A percentile compares a stretch with the other conserved stretches of the same genome.
Conservation (phyloP, 2,329 filamentous ascomycete species). For the Cercospora janseana region DNA sequence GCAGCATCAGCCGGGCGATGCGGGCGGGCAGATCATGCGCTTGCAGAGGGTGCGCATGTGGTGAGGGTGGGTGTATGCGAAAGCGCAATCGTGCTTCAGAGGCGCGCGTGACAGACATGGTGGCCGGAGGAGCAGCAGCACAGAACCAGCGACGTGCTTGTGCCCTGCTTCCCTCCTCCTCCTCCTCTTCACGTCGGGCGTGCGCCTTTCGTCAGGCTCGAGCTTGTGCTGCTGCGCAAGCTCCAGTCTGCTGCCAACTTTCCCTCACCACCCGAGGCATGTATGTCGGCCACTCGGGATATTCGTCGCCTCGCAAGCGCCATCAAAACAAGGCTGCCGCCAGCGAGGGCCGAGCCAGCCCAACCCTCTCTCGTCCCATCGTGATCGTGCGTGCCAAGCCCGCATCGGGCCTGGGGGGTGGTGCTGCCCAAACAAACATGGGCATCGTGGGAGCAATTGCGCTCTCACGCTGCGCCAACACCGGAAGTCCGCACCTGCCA, state of each 20-base stretch:
- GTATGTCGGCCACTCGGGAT: background rate
- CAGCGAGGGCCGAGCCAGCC: background rate
- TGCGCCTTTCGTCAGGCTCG: background rate
- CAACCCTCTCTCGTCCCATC: constrained; percentile 3
- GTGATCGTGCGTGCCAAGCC: constrained; percentile 4
- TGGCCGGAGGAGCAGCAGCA: background rate
- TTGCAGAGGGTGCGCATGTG: too few relatives aligned
- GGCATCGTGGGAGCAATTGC: too few relatives aligned
- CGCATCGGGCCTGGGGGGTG: background rate
- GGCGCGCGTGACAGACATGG: background rate
- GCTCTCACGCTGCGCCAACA: background rate
- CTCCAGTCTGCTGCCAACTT: too few relatives aligned
- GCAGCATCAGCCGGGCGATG: too few relatives aligned
- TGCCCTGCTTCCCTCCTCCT: background rate
- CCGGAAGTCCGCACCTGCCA: background rate
- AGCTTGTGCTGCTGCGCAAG: background rate
- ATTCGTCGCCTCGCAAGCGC: background rate
- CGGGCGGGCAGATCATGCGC: too few relatives aligned
- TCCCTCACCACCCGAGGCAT: too few relatives aligned
- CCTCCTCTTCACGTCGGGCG: background rate
- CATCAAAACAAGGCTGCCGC: constrained; percentile 3
- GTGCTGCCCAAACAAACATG: constrained; percentile 5
- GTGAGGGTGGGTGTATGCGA: too few relatives aligned
- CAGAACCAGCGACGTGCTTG: background rate
- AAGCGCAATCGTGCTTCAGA: constrained; percentile 2